These are phyloP conservation scores for Puccinia novopanici DNA, from an alignment of 1,284 basidiomycete species.

Conservation along the genomic window DNA sequence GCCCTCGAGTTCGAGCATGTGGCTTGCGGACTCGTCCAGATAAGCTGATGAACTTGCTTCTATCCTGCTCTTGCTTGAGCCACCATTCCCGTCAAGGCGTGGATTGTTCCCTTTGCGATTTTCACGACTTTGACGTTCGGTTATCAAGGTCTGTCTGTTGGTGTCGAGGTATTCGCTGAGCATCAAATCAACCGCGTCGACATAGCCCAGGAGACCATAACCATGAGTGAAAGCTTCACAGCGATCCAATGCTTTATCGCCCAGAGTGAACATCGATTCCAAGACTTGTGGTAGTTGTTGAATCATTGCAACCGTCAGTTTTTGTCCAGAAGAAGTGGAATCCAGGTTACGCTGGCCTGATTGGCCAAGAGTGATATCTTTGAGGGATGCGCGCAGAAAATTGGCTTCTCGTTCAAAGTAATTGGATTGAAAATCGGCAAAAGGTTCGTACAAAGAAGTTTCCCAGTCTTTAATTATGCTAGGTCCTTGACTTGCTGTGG, in stretches of 20 bases:
- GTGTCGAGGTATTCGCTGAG: conserved; percentile 70
- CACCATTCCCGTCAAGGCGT: background rate
- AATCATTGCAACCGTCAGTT: conserved; percentile 15
- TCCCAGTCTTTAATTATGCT: conserved; percentile 68
- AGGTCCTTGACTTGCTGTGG: conserved; percentile 28
- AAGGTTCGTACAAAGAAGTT: conserved; percentile 83
- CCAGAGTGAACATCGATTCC: conserved; percentile 71
- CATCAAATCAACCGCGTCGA: conserved; percentile 72
- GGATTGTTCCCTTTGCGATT: background rate
- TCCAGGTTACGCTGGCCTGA: conserved; percentile 29
- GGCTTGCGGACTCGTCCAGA: conserved; percentile 49
- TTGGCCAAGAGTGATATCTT: conserved; percentile 5
- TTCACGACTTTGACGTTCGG: conserved; percentile 49
- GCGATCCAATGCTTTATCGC: conserved; percentile 74
- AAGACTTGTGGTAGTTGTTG: conserved; percentile 63
- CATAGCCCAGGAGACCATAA: conserved; percentile 72
- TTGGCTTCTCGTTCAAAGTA: conserved; percentile 75
- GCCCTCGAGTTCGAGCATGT: conserved; percentile 60
- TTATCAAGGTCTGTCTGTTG: conserved; percentile 61
- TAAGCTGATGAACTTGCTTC: conserved; percentile 24
- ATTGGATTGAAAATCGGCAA: conserved; percentile 80
- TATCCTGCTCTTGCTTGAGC: background rate
- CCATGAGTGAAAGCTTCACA: conserved; percentile 82
- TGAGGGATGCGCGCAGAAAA: conserved; percentile 67
- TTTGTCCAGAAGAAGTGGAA: conserved; percentile 21